phyloP scores from a whole-genome alignment of 805 yeast species.

The Schwanniomyces occidentalis region DNA sequence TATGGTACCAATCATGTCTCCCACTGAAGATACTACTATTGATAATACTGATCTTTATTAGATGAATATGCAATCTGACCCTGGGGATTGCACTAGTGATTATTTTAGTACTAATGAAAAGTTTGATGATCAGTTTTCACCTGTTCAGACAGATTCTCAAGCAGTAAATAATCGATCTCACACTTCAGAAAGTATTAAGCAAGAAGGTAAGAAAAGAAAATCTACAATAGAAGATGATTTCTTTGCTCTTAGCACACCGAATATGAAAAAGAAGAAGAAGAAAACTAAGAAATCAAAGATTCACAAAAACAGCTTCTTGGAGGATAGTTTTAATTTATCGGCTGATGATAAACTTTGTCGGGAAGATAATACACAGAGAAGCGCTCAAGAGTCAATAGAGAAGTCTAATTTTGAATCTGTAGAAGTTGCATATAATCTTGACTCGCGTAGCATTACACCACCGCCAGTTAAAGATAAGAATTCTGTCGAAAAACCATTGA shows the following conservation, averaged over 20 bases:
- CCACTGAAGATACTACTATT: background rate
- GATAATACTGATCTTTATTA: too few species aligned
- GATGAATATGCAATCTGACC: conserved; percentile 5
- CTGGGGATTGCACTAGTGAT: conserved; percentile 3
- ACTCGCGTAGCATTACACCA: too few species aligned
- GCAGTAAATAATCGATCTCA: background rate
- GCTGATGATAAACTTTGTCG: too few species aligned
- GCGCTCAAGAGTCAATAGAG: too few species aligned
- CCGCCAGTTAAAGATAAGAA: background rate
- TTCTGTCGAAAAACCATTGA: too few species aligned
- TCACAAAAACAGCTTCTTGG: too few species aligned
- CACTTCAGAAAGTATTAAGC: background rate
- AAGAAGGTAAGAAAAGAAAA: conserved; percentile 5
- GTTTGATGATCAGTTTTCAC: conserved; percentile 1
- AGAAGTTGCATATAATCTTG: too few species aligned
- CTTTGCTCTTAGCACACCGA: conserved; percentile 21
- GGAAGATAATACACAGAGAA: too few species aligned
- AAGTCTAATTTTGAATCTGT: too few species aligned
- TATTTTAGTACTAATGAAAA: conserved; percentile 5
- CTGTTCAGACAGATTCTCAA: background rate
- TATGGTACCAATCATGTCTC: too few species aligned
- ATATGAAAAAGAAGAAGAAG: conserved; percentile 13
- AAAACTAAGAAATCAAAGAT: conserved; percentile 8
- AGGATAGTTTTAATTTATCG: too few species aligned
- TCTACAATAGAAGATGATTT: conserved; percentile 27